Evolutionary conservation across 139 green algal species (phyloP), one percentile per base, ranked within the genome.

Genomic region (Dunaliella primolecta): DNA sequence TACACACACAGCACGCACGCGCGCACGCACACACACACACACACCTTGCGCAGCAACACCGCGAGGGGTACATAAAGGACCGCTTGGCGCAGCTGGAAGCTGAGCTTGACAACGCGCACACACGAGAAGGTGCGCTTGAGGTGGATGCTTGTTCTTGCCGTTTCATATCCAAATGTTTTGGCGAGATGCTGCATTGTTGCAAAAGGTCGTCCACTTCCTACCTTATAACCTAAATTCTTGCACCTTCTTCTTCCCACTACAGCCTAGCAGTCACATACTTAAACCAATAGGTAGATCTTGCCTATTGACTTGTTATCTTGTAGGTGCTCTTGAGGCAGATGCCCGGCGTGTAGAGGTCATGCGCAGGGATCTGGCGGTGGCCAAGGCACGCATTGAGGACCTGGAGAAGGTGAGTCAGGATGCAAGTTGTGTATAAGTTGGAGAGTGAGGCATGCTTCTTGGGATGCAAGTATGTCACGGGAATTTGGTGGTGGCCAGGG

Each of bases 51-150:
- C 74, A 77, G 57, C 85, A 85, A 70, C 70, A 89, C 25, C 86
- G 90, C 82, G 90, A 91, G 64, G 86, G 82, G 0, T 91, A 87
- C 87, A 72, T 92, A 81, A 77, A 84, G 0, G 87, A 92, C 85
- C 70, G 87, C 0, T 71, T 93, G 21, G 76, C 38, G 3, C 75
- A 86, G 30, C 83, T 93, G 64, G 88, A 91, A 80, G 76, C 57
- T 25, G 84, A 90, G 76, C 80, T 89, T 36, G 77, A 81, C 56
- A 56, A 34, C 0, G 83, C 78, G 2, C 78, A 85, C 36, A 32
- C 81, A 29, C 83, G 83, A 27, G 81, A 91, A 79, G n/a, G 32
- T 1, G 70, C 78, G 11, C 88, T 91, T 35, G 88, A 91, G 38
- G 82, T n/a, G n/a, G n/a, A n/a, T n/a, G n/a, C n/a, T n/a, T n/a